Base-by-base conservation (phyloP, 2,329 filamentous ascomycete species). In the Coniochaeta hoffmannii region DNA sequence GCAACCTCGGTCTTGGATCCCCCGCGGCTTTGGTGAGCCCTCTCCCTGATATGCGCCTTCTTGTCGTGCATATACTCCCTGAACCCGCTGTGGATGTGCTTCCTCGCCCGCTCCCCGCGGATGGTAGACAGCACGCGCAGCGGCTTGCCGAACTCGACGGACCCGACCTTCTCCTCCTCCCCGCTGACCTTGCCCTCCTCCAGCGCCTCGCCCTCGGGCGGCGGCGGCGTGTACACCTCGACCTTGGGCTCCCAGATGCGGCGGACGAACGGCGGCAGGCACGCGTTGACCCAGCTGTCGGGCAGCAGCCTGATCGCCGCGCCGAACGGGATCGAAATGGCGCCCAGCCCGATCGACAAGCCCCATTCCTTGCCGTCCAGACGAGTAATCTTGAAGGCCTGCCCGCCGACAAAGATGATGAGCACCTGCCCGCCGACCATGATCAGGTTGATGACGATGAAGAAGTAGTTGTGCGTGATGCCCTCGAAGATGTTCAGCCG, bases 401-500 rank as follows among this genome's bases (percentile, higher is more conserved):
- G 71, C 38, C 88, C 86, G 59, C 90, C 90, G 55, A 95, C 82
- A 62, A 89, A 94, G 61, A 95, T 81, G 66, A 96, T 96, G 72
- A 95, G 81, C 19, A 91, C 75, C 66, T 96, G 91, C 9, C 89
- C 89, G 60, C 83, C 90, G 57, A 94, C 78, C 86, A 96, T 95
- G 70, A 94, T 78, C 55, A 80, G 65, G 70, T 91, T 89, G 71
- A 96, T 95, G 26, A 76, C 76, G 30, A 92, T 79, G 74, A 96
- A 96, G 77, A 92, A 94, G 66, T 79, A 84, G 68, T 96, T 96
- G 62, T 79, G 80, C 19, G 81, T 79, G 56, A 96, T 83, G 55
- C 88, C 88, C 69, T 95, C 90, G 57, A 96, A 90, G 56, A 96
- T 87, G 69, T 96, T 96, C 74, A 94, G 86, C 56, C 83, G 83